Conservation (phyloP, 441 rosid species). For the Mallotus japonicus region DNA sequence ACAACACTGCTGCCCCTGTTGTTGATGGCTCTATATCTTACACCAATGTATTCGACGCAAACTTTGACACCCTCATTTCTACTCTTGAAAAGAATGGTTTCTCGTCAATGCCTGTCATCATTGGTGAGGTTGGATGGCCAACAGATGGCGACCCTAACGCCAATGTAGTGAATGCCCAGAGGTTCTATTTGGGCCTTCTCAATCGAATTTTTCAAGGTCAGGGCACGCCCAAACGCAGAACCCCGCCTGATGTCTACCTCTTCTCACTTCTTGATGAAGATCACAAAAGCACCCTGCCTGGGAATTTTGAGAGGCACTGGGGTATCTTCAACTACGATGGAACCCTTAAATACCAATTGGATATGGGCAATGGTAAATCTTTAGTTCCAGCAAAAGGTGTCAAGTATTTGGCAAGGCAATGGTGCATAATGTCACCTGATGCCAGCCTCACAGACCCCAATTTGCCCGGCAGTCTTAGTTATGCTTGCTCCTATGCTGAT, state of each 20-base stretch:
- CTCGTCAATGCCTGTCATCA: conserved; percentile 47
- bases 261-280: conserved; percentile 76
- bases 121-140: conserved; percentile 95
- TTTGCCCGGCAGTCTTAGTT: conserved; percentile 31
- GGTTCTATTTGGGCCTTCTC: conserved; percentile 70
- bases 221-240: conserved; percentile 62
- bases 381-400: conserved; percentile 64
- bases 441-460: conserved; percentile 43
- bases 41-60: conserved; percentile 80
- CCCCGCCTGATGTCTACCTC: conserved; percentile 60
- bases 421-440: conserved; percentile 67
- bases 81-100: conserved; percentile 79
- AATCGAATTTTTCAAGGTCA: conserved; percentile 42
- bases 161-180: conserved; percentile 43
- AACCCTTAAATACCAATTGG: conserved; percentile 48
- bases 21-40: conserved; percentile 68
- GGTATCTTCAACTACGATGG: conserved; percentile 75
- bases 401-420: conserved; percentile 49
- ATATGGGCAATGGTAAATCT: conserved; percentile 41
- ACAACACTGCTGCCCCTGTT: conserved; percentile 47
- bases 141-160: conserved; percentile 67
- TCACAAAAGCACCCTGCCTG: conserved; percentile 54
- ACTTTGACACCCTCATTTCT: conserved; percentile 66
- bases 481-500: conserved; percentile 66
- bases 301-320: conserved; percentile 80